These are phyloP conservation scores for Triticum monococcum DNA, from an alignment of 176 grass and related monocot genomes.

Conservation along the genomic window DNA sequence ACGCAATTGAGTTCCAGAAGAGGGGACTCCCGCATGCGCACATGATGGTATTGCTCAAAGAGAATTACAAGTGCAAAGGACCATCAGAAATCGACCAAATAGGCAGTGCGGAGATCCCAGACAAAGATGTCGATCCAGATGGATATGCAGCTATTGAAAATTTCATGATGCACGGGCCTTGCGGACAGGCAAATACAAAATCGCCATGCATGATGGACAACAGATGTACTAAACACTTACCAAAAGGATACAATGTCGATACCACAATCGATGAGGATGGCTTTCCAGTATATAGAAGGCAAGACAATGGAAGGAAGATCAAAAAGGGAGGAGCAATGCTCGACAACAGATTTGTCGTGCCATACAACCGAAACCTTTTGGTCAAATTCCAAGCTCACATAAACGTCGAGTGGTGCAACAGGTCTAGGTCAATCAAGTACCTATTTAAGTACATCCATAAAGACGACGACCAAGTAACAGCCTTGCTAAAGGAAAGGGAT, in stretches of 20 bases:
- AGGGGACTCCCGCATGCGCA: neutral
- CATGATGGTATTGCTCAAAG: neutral
- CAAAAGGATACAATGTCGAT: neutral
- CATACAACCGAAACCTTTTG: neutral
- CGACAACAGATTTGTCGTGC: neutral
- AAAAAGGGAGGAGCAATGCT: neutral
- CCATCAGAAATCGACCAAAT: neutral
- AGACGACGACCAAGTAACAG: neutral
- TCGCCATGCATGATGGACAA: slow-evolving; percentile 14
- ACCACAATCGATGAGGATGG: neutral
- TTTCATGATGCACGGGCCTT: slow-evolving; percentile 19
- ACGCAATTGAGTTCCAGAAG: neutral
- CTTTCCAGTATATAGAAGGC: too few relatives aligned
- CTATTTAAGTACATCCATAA: slow-evolving; percentile 33
- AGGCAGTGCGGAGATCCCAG: neutral
- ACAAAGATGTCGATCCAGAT: neutral
- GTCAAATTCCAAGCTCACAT: slow-evolving; percentile 24
- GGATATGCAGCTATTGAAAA: neutral
- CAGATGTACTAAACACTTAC: neutral
- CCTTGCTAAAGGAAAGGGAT: neutral
- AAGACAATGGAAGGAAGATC: neutral
- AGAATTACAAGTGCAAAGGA: neutral
- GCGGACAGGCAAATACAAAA: neutral
- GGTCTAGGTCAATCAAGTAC: slow-evolving; percentile 28
- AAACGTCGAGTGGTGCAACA: slow-evolving; percentile 18